phyloP scores from a whole-genome alignment of 352 stramenopile species.

The Phytophthora tentaculata region DNA sequence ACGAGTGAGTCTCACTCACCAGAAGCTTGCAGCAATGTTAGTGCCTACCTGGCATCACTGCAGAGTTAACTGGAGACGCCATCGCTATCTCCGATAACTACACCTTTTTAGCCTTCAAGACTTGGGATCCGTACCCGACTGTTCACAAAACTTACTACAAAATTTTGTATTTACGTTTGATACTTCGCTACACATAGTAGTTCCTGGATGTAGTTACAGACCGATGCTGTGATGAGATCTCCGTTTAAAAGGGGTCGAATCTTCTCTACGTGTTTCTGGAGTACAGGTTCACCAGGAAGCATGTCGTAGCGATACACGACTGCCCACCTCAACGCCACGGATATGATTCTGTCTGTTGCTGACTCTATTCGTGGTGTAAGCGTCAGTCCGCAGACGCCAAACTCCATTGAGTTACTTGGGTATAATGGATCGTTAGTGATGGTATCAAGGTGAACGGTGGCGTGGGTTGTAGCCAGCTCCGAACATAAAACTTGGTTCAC shows the following conservation, averaged over 20 bases:
- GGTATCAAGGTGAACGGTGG: constrained; percentile 29
- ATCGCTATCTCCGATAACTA: constrained; percentile 12
- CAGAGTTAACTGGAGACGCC: constrained; percentile 32
- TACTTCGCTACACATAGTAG: not conserved
- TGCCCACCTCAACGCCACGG: constrained; percentile 21
- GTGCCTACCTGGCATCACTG: constrained; percentile 36
- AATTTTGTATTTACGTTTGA: not conserved
- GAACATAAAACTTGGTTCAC: constrained; percentile 30
- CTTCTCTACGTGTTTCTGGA: constrained; percentile 17
- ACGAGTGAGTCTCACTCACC: not conserved
- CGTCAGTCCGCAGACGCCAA: constrained; percentile 14
- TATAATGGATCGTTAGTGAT: constrained; percentile 26
- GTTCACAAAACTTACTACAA: constrained; percentile 19
- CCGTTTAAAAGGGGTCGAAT: constrained; percentile 31
- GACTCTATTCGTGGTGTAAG: constrained; percentile 20
- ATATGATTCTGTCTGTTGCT: constrained; percentile 1
- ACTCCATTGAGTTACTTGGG: constrained; percentile 4
- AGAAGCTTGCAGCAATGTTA: not conserved
- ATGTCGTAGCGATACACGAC: constrained; percentile 29
- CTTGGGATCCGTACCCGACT: constrained; percentile 20
- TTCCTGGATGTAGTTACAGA: constrained; percentile 22
- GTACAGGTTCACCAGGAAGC: constrained; percentile 9
- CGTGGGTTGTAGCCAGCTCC: constrained; percentile 8
- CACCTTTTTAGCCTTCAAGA: too few species aligned
- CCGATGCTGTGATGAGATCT: constrained; percentile 27